Evolutionary conservation across 1,284 basidiomycete genomes (phyloP).

Genomic region (Exsudoporus floridanus): DNA sequence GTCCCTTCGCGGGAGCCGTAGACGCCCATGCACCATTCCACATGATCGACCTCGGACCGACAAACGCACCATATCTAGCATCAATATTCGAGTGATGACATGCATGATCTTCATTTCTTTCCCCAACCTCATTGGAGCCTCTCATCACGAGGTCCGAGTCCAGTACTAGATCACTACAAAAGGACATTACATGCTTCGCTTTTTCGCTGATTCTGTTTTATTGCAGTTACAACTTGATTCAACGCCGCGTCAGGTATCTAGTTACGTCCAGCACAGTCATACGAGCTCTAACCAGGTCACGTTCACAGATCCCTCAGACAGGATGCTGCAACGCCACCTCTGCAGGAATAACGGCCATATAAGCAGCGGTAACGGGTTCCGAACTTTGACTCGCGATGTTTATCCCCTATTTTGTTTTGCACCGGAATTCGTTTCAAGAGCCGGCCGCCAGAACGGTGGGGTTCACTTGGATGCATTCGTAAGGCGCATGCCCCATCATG

Average conservation of each 20-base stretch:
- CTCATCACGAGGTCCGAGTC: background rate
- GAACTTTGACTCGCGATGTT: background rate
- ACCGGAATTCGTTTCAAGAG: background rate
- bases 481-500: background rate
- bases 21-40: too few relatives aligned
- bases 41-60: too few relatives aligned
- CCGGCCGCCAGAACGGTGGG: too few relatives aligned
- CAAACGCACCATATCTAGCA: too few relatives aligned
- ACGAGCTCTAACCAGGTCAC: background rate
- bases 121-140: background rate
- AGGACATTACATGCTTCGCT: background rate
- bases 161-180: background rate
- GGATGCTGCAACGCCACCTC: background rate
- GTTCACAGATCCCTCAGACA: background rate
- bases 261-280: background rate
- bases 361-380: background rate
- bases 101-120: too few relatives aligned
- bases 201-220: too few relatives aligned
- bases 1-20: background rate
- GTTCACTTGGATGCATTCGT: background rate
- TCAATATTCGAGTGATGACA: too few relatives aligned
- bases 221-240: background rate
- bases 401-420: background rate
- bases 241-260: background rate
- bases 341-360: background rate